Conservation (phyloP, 495 filamentous ascomycete species). For the Tuber microsphaerosporum region DNA sequence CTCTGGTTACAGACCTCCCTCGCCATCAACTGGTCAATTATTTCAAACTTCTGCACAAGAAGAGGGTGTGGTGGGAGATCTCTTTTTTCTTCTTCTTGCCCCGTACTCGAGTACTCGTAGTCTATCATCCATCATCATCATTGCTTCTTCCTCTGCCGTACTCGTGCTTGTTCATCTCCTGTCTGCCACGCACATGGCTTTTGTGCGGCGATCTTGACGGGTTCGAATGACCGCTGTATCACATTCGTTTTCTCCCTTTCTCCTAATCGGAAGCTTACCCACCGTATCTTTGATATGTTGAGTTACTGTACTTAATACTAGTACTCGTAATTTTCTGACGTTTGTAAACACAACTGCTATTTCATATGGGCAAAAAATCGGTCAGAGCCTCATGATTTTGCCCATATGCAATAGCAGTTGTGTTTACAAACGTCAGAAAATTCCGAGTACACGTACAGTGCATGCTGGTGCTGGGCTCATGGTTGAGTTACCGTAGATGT, state of each 20-base stretch:
- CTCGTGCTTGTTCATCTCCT: not conserved
- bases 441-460: too few species aligned
- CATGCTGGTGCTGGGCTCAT: not conserved
- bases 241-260: not conserved
- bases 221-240: not conserved
- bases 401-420: too few species aligned
- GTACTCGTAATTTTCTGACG: too few species aligned
- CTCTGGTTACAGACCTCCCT: not conserved
- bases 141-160: slow-evolving; percentile 1
- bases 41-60: not conserved
- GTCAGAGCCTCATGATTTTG: too few species aligned
- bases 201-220: slow-evolving; percentile 1
- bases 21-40: not conserved
- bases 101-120: too few species aligned
- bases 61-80: not conserved
- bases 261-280: not conserved
- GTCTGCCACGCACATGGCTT: not conserved
- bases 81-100: not conserved
- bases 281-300: not conserved
- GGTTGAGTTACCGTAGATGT: not conserved
- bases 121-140: not conserved
- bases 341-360: too few species aligned
- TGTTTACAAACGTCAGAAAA: too few species aligned
- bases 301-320: too few species aligned
- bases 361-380: too few species aligned